Percentiles rank a stretch among this genome's conserved stretches.
Evolutionary conservation across 179 eudicot species (phyloP).

Genomic region (Gypsophila paniculata): DNA sequence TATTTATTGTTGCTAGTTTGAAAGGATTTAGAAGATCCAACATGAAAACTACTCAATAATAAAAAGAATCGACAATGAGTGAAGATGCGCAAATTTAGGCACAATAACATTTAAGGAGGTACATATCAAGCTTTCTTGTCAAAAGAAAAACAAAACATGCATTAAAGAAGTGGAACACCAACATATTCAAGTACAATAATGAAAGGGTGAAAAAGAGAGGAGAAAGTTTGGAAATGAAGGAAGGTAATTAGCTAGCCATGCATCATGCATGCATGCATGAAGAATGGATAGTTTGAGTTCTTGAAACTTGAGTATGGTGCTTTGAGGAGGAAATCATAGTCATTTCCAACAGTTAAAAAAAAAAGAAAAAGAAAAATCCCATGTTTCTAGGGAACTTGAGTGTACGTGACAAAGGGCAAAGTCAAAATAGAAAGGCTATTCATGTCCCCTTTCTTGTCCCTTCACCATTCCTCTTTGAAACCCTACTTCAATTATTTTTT

Average conservation of each 20-base stretch:
- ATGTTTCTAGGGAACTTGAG: slow-evolving; percentile 33
- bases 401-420: slow-evolving; percentile 29
- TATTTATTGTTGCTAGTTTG: too few relatives aligned
- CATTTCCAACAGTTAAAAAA: slow-evolving; percentile 16
- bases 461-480: slow-evolving; percentile 26
- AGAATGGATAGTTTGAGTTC: slow-evolving; percentile 16
- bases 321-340: slow-evolving; percentile 20
- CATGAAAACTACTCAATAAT: too few relatives aligned
- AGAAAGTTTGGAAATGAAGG: slow-evolving; percentile 4
- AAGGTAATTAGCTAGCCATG: background rate
- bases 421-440: slow-evolving; percentile 34
- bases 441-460: slow-evolving; percentile 41
- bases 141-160: background rate
- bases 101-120: background rate
- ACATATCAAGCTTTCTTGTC: background rate
- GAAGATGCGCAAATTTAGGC: background rate
- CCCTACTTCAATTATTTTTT: slow-evolving; percentile 19
- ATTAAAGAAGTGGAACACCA: slow-evolving; percentile 3
- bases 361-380: slow-evolving; percentile 20
- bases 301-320: background rate
- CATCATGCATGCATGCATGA: slow-evolving; percentile 13
- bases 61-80: background rate
- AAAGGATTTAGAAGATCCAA: too few relatives aligned
- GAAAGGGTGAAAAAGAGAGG: slow-evolving; percentile 11
- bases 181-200: background rate